Conservation (phyloP, 495 filamentous ascomycete species). For the Talaromyces ruber region DNA sequence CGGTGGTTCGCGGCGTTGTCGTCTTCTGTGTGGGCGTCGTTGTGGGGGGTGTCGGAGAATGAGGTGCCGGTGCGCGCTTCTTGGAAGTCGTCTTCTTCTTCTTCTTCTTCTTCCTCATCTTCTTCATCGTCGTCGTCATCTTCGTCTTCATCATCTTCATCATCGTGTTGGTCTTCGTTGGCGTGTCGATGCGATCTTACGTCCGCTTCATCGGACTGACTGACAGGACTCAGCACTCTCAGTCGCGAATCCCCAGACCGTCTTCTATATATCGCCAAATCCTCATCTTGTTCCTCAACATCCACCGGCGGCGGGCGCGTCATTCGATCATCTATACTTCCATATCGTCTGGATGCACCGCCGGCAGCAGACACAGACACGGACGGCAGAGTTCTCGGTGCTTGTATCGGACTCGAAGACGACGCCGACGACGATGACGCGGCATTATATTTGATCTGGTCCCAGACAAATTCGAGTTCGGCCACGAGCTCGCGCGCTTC, state of each 20-base stretch:
- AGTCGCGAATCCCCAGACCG: slow-evolving; percentile 28
- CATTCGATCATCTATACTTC: slow-evolving; percentile 25
- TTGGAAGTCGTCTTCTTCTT: slow-evolving; percentile 41
- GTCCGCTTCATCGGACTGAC: slow-evolving; percentile 67
- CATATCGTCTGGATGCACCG: slow-evolving; percentile 16
- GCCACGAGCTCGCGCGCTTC: slow-evolving; percentile 80
- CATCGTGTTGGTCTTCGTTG: slow-evolving; percentile 24
- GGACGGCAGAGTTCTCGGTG: slow-evolving; percentile 23
- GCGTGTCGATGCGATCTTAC: slow-evolving; percentile 18
- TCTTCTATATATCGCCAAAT: slow-evolving; percentile 6
- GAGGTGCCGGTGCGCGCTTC: slow-evolving; percentile 26
- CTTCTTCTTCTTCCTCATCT: slow-evolving; percentile 33
- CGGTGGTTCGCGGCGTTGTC: slow-evolving; percentile 16
- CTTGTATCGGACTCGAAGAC: slow-evolving; percentile 29
- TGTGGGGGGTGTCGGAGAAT: background rate
- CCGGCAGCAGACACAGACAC: slow-evolving; percentile 14
- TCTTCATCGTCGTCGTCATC: slow-evolving; percentile 23
- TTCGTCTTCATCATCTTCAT: slow-evolving; percentile 41
- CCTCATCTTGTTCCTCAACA: slow-evolving; percentile 1
- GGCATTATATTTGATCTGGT: slow-evolving; percentile 84
- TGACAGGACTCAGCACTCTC: slow-evolving; percentile 70
- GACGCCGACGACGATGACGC: slow-evolving; percentile 36
- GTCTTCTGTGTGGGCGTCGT: slow-evolving; percentile 7
- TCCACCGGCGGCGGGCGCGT: slow-evolving; percentile 10
- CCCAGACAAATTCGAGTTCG: slow-evolving; percentile 98